These are phyloP conservation scores for Pseudogymnoascus sp. DNA, from an alignment of 2,329 filamentous ascomycete genomes.

Conservation along the genomic window DNA sequence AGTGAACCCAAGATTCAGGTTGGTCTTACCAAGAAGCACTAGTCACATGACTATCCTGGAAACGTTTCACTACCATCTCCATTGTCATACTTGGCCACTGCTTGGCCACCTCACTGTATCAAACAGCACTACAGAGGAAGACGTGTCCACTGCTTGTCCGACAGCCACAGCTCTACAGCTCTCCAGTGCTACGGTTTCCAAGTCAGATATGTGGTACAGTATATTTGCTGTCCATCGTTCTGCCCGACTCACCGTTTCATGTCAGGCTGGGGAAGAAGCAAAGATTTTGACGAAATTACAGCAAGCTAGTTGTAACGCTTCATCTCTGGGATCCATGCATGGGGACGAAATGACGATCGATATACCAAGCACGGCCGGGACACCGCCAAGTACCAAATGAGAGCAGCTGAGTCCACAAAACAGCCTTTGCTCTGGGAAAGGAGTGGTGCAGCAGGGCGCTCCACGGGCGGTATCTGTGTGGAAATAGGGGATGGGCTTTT, in stretches of 20 bases:
- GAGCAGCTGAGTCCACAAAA: constrained; percentile 4
- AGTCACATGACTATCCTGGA: constrained; percentile 7
- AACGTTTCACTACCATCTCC: background rate
- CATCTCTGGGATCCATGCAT: background rate
- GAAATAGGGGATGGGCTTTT: background rate
- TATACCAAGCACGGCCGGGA: background rate
- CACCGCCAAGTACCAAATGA: background rate
- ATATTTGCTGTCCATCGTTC: background rate
- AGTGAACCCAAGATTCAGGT: background rate
- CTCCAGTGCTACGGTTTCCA: background rate
- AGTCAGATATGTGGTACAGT: background rate
- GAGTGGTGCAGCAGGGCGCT: background rate
- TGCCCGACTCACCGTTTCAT: background rate
- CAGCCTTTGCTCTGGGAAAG: constrained; percentile 3
- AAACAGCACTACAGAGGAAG: background rate
- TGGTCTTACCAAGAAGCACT: background rate
- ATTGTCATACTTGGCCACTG: background rate
- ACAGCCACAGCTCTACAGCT: background rate
- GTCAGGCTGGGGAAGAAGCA: background rate
- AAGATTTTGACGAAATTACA: background rate
- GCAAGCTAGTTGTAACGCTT: background rate
- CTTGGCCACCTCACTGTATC: background rate
- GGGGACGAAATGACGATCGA: constrained; percentile 6
- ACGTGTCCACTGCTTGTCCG: background rate
- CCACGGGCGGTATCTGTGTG: background rate